These are phyloP conservation scores for Nigrospora oryzae DNA, from an alignment of 2,329 filamentous ascomycete genomes.

Conservation along the genomic window DNA sequence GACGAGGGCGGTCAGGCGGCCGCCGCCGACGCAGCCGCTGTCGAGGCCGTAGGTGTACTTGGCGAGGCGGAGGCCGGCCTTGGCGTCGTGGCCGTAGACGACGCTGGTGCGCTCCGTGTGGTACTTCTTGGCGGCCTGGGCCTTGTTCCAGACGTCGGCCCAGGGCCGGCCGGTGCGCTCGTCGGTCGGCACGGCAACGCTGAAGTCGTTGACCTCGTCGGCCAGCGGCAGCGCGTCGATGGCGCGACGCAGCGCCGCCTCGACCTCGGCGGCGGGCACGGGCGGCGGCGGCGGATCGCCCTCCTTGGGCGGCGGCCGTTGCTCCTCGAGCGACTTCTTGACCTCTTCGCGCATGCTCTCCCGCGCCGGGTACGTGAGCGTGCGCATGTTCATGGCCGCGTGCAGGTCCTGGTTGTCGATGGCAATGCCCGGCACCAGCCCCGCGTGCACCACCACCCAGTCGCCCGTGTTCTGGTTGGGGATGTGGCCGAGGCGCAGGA, in stretches of 20 bases:
- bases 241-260: slow-evolving; percentile 5
- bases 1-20: slow-evolving; percentile 67
- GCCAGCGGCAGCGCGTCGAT: slow-evolving; percentile 12
- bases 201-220: slow-evolving; percentile 3
- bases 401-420: slow-evolving; percentile 66
- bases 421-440: slow-evolving; percentile 67
- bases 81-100: slow-evolving; percentile 82
- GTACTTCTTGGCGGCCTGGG: slow-evolving; percentile 25
- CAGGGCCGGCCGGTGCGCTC: slow-evolving; percentile 52
- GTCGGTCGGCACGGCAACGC: slow-evolving; percentile 21
- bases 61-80: slow-evolving; percentile 50
- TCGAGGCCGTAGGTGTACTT: slow-evolving; percentile 80
- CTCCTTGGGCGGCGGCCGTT: not conserved
- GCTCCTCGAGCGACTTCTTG: not conserved
- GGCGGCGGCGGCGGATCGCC: slow-evolving; percentile 12
- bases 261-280: slow-evolving; percentile 11
- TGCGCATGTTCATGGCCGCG: slow-evolving; percentile 89
- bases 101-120: slow-evolving; percentile 49
- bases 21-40: slow-evolving; percentile 71
- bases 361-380: slow-evolving; percentile 49
- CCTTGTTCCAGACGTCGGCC: slow-evolving; percentile 54
- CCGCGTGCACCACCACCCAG: slow-evolving; percentile 75
- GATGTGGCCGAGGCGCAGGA: slow-evolving; percentile 62
- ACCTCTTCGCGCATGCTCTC: slow-evolving; percentile 3
- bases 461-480: slow-evolving; percentile 38